These are phyloP conservation scores for Teunomyces stri DNA, from an alignment of 805 yeast genomes.

Conservation along the genomic window DNA sequence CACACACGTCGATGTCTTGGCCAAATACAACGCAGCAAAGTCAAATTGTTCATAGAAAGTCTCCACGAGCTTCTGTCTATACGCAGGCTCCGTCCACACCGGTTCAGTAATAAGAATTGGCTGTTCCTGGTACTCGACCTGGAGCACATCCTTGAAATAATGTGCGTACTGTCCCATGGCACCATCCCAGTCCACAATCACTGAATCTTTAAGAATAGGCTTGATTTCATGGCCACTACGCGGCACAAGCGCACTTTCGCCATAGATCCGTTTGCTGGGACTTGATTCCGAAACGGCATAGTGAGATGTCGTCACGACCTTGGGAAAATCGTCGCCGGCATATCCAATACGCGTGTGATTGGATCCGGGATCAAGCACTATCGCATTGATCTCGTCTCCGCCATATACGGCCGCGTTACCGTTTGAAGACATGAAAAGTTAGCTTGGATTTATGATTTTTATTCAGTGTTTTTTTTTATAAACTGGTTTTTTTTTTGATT, in stretches of 20 bases:
- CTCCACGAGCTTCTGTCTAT: conserved; percentile 71
- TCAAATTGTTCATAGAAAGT: conserved; percentile 63
- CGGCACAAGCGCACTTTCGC: conserved; percentile 50
- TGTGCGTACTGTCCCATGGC: conserved; percentile 71
- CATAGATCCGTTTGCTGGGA: conserved; percentile 25
- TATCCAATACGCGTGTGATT: conserved; percentile 79
- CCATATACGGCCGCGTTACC: conserved; percentile 29
- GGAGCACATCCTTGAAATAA: conserved; percentile 51
- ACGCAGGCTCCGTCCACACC: conserved; percentile 70
- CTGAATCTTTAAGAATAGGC: conserved; percentile 58
- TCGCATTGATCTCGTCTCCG: conserved; percentile 81
- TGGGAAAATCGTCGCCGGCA: conserved; percentile 91
- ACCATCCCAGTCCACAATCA: conserved; percentile 82
- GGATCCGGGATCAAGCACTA: conserved; percentile 91
- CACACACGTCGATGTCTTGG: conserved; percentile 81
- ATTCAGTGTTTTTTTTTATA: too few species aligned
- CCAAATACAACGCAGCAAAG: conserved; percentile 79
- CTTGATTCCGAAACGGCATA: conserved; percentile 46
- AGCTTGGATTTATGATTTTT: not conserved
- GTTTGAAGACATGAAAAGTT: conserved; percentile 18
- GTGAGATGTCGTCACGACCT: conserved; percentile 67
- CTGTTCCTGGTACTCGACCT: conserved; percentile 57
- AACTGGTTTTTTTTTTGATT: not conserved
- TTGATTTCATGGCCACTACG: conserved; percentile 49
- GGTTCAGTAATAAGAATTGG: conserved; percentile 86